Evolutionary conservation across 495 filamentous ascomycete genomes (phyloP).

Genomic region (Tuber indicum): DNA sequence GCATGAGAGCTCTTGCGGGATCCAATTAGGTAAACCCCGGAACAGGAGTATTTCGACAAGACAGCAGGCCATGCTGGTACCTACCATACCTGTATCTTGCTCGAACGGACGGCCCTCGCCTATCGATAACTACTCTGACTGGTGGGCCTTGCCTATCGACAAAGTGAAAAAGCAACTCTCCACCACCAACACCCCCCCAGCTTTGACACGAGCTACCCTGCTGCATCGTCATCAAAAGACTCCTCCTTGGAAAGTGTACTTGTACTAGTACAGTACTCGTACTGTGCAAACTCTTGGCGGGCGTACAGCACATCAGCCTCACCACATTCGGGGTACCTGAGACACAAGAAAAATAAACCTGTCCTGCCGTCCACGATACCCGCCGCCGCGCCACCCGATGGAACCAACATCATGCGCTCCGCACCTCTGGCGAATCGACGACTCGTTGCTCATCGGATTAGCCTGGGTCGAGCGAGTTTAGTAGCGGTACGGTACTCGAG

Average conservation of each 20-base stretch:
- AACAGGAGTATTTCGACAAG: neutral
- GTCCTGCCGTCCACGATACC: neutral
- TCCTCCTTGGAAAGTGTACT: neutral
- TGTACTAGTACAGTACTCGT: neutral
- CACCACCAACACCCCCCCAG: neutral
- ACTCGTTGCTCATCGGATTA: neutral
- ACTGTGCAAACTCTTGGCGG: neutral
- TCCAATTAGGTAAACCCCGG: neutral
- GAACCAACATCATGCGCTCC: neutral
- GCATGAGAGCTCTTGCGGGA: neutral
- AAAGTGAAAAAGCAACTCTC: neutral
- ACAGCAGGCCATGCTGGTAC: neutral
- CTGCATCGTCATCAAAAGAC: neutral
- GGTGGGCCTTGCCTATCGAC: neutral
- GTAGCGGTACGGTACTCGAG: neutral
- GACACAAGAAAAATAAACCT: neutral
- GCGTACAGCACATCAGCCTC: neutral
- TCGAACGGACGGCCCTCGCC: neutral
- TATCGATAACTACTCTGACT: neutral
- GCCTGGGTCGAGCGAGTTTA: neutral
- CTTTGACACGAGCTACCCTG: neutral
- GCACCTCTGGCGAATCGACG: neutral
- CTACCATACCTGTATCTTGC: neutral
- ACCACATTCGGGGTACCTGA: neutral
- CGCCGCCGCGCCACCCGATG: neutral